Conservation (phyloP, 73 alveolate species). For the Paramecium primaurelia region DNA sequence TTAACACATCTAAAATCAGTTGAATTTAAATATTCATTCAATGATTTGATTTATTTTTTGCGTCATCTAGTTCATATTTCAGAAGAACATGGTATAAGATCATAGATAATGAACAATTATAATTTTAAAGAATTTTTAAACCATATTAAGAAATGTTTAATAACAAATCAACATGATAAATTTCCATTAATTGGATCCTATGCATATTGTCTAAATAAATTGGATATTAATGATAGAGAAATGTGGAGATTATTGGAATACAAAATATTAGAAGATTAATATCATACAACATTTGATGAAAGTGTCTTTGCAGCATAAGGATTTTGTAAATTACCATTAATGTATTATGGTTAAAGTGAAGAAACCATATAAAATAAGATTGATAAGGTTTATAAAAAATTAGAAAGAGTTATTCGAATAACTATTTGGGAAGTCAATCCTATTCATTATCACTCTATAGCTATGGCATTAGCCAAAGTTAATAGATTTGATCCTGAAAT, state of each 20-base stretch:
- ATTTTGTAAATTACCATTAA: constrained; percentile 23
- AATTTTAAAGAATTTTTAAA: constrained; percentile 36
- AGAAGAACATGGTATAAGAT: constrained; percentile 30
- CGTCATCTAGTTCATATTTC: constrained; percentile 47
- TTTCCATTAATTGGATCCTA: constrained; percentile 55
- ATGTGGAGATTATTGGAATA: constrained; percentile 57
- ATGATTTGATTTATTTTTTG: constrained; percentile 54
- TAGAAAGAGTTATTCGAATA: constrained; percentile 49
- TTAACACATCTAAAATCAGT: constrained; percentile 39
- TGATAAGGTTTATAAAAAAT: constrained; percentile 41
- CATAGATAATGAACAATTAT: background rate
- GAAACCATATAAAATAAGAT: background rate
- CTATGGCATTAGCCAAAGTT: constrained; percentile 43
- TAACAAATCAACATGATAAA: background rate
- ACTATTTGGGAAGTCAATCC: constrained; percentile 59
- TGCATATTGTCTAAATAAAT: constrained; percentile 44
- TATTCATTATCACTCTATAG: constrained; percentile 35
- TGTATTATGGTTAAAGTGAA: constrained; percentile 18
- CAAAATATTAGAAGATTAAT: constrained; percentile 51
- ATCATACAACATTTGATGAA: constrained; percentile 53
- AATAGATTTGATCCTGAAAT: constrained; percentile 57
- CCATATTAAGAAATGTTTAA: constrained; percentile 37
- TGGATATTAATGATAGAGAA: constrained; percentile 41
- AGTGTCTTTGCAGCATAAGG: constrained; percentile 60
- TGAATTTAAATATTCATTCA: constrained; percentile 28